Evolutionary conservation across 139 green algal genomes (phyloP).

Genomic region (Volvox reticuliferus): DNA sequence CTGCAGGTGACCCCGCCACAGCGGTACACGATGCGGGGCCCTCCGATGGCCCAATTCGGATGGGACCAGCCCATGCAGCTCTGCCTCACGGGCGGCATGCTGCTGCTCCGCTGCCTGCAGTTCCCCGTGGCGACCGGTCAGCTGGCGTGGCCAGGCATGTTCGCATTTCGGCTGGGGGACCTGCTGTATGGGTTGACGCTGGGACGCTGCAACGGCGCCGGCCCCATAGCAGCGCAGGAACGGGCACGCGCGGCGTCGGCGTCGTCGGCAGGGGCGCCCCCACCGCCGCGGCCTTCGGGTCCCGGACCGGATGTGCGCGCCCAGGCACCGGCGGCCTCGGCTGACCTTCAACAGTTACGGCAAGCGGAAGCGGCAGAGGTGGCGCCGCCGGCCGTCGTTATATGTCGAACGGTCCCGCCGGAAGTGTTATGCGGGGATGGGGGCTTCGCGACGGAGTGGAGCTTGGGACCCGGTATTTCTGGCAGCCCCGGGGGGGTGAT

Average conservation of each 20-base stretch:
- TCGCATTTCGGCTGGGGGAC: slow-evolving; percentile 9
- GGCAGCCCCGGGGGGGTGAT: not conserved
- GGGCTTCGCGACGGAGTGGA: not conserved
- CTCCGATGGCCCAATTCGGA: not conserved
- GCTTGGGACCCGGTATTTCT: not conserved
- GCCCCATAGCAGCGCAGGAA: not conserved
- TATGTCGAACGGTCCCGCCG: not conserved
- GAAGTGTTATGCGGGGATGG: slow-evolving; percentile 8
- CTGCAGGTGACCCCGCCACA: slow-evolving; percentile 5
- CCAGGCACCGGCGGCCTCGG: not conserved
- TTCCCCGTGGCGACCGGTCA: not conserved
- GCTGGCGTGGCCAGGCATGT: slow-evolving; percentile 32
- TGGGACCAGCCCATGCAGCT: slow-evolving; percentile 38
- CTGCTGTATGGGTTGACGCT: not conserved
- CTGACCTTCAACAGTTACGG: not conserved
- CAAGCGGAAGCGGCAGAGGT: not conserved
- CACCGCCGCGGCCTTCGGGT: not conserved
- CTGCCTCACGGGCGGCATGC: not conserved
- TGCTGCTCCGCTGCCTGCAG: slow-evolving; percentile 44
- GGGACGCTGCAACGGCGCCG: not conserved
- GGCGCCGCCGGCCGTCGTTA: too few species aligned
- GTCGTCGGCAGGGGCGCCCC: not conserved
- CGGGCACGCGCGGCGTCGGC: not conserved
- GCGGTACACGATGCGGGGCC: not conserved
- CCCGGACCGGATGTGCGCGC: not conserved